Percentiles rank a stretch among this genome's conserved stretches.
Evolutionary conservation across 1,139 yeast genomes (phyloP).

Genomic region (Geotrichum candidum): DNA sequence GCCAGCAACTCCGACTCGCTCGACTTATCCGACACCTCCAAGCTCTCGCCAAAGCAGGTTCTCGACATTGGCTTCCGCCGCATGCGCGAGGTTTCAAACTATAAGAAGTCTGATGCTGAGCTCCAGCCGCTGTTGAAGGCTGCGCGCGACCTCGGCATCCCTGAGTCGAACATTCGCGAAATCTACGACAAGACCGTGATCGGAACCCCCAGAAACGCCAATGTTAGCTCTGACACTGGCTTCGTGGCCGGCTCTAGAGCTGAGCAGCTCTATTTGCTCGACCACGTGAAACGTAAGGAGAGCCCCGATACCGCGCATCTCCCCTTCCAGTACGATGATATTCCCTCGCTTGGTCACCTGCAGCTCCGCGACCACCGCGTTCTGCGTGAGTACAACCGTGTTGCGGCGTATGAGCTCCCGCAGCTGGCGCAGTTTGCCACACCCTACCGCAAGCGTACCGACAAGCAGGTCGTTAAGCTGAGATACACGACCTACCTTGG

Average conservation of each 20-base stretch:
- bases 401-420: constrained; percentile 91
- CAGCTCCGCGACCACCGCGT: constrained; percentile 55
- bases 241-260: constrained; percentile 16
- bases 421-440: constrained; percentile 53
- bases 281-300: constrained; percentile 9
- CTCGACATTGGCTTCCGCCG: constrained; percentile 33
- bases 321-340: constrained; percentile 48
- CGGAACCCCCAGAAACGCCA: constrained; percentile 11
- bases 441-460: constrained; percentile 41
- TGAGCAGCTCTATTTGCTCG: constrained; percentile 15
- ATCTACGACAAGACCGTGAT: constrained; percentile 30
- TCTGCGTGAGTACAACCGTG: constrained; percentile 60
- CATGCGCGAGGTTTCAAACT: constrained; percentile 28
- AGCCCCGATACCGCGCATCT: constrained; percentile 33
- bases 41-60: constrained; percentile 25
- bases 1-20: constrained; percentile 6
- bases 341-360: constrained; percentile 56
- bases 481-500: constrained; percentile 70
- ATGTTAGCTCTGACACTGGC: constrained; percentile 13
- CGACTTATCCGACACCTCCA: constrained; percentile 13
- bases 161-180: constrained; percentile 27
- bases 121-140: constrained; percentile 30
- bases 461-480: constrained; percentile 51
- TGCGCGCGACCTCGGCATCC: constrained; percentile 32
- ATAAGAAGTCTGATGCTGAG: constrained; percentile 30